Evolutionary conservation across 2,329 filamentous ascomycete genomes (phyloP), one percentile per base, ranked within the genome.

Genomic region (Cladorrhinum sp.): DNA sequence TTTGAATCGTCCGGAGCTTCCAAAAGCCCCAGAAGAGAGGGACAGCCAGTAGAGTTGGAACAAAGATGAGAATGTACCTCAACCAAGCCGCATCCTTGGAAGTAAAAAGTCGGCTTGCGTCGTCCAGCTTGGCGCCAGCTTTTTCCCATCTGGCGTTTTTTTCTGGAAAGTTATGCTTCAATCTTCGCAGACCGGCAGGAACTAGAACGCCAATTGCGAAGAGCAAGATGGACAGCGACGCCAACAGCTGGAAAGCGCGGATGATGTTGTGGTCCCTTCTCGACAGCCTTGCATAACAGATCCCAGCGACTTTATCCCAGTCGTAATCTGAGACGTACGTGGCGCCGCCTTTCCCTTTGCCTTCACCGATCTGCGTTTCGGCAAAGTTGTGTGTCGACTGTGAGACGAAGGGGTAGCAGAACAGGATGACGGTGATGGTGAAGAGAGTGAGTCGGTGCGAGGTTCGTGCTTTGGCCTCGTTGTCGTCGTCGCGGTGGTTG

Each of bases 301-400:
- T 2, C 7, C 25, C 18, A 1, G 32, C 29, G 9, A 55, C 13
- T 22, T 24, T 38, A 6, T 18, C 24, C 58, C 52, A 56, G 8
- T 60, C 51, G 8, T 2, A n/a, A n/a, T 23, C 41, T 1, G 58
- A 9, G n/a, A 55, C 24, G 9, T 50, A 55, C 4, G 53, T 61
- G 3, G 2, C 36, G 1, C 48, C 45, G 16, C 48, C 52, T 1
- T 55, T 41, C 16, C 53, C 53, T 13, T 57, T 29, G 2, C 49
- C 53, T 27, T 57, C 58, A 4, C 58, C 58, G 6, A 57, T 24
- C n/a, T 48, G 36, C 2, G 58, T 32, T 3, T 49, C 29, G 12
- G 53, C 54, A 27, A 48, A 61, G 27, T 53, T 41, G 20, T 25
- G 58, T 3, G 57, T 61, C 25, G 25, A 57, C 36, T 57, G 58